Evolutionary conservation across 2,329 filamentous ascomycete genomes (phyloP).

Genomic region (Albifimbria verrucaria): DNA sequence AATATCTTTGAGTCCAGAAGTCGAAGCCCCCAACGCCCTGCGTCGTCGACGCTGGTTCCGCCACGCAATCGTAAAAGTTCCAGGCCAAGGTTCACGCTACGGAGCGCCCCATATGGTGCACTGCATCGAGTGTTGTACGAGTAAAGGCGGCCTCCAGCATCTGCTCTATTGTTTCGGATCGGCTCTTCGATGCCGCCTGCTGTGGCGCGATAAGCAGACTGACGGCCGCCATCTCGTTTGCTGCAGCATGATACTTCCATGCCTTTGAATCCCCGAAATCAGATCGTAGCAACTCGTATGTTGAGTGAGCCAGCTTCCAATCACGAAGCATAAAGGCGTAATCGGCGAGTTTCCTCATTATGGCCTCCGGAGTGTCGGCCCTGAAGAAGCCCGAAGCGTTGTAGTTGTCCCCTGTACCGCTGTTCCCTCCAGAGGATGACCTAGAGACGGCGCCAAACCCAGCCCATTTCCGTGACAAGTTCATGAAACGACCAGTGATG

Average conservation of each 20-base stretch:
- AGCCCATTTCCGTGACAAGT: constrained; percentile 84
- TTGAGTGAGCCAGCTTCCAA: constrained; percentile 88
- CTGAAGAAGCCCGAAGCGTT: constrained; percentile 79
- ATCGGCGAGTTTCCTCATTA: constrained; percentile 90
- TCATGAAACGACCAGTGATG: constrained; percentile 90
- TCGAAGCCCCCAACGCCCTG: constrained; percentile 78
- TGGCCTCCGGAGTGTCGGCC: constrained; percentile 79
- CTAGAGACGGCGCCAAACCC: constrained; percentile 71
- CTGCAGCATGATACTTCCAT: constrained; percentile 91
- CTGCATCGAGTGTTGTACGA: constrained; percentile 86
- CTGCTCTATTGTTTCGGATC: constrained; percentile 77
- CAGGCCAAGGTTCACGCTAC: constrained; percentile 70
- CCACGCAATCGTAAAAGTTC: constrained; percentile 82
- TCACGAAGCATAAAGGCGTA: constrained; percentile 97
- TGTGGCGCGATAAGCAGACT: constrained; percentile 77
- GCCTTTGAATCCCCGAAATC: constrained; percentile 96
- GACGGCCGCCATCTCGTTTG: constrained; percentile 91
- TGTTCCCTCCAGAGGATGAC: constrained; percentile 51
- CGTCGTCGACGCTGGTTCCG: constrained; percentile 78
- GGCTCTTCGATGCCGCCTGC: constrained; percentile 67
- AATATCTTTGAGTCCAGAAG: constrained; percentile 76
- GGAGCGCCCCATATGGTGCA: constrained; percentile 74
- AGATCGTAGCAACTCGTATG: constrained; percentile 82
- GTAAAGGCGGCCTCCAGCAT: constrained; percentile 90
- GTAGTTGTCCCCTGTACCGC: constrained; percentile 64